These are phyloP conservation scores for Hemerocallis citrina DNA, from an alignment of 106 monocot genomes.

Conservation along the genomic window DNA sequence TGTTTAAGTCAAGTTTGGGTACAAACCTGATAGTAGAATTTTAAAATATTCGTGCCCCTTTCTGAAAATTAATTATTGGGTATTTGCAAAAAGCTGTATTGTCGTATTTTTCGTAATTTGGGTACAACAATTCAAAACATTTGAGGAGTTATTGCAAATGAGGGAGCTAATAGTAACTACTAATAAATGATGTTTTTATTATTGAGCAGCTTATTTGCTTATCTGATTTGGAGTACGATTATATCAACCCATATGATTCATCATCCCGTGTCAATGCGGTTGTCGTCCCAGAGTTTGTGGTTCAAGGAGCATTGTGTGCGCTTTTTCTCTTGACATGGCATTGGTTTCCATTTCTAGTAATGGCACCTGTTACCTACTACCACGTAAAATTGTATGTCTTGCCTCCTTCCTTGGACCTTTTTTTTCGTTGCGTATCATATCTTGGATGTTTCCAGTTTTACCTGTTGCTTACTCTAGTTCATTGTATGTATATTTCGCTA, in stretches of 20 bases:
- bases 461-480: not conserved
- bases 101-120: too few species aligned
- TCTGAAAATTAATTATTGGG: too few species aligned
- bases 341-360: slow-evolving; percentile 88
- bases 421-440: not conserved
- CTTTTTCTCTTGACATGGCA: slow-evolving; percentile 75
- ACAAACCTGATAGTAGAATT: too few species aligned
- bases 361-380: slow-evolving; percentile 79
- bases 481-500: not conserved
- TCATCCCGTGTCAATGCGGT: slow-evolving; percentile 86
- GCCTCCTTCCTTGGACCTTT: not conserved
- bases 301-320: slow-evolving; percentile 56
- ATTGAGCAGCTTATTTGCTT: slow-evolving; percentile 69
- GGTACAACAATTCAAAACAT: too few species aligned
- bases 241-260: slow-evolving; percentile 96
- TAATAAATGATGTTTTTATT: too few species aligned
- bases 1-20: too few species aligned
- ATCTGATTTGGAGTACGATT: slow-evolving; percentile 91
- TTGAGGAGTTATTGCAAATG: too few species aligned
- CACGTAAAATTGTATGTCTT: slow-evolving; percentile 63
- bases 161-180: too few species aligned
- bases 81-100: too few species aligned
- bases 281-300: slow-evolving; percentile 55
- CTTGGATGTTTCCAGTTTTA: not conserved
- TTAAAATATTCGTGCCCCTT: too few species aligned